phyloP scores from a whole-genome alignment of 2,329 filamentous ascomycete genomes.

The Cladophialophora immunda region DNA sequence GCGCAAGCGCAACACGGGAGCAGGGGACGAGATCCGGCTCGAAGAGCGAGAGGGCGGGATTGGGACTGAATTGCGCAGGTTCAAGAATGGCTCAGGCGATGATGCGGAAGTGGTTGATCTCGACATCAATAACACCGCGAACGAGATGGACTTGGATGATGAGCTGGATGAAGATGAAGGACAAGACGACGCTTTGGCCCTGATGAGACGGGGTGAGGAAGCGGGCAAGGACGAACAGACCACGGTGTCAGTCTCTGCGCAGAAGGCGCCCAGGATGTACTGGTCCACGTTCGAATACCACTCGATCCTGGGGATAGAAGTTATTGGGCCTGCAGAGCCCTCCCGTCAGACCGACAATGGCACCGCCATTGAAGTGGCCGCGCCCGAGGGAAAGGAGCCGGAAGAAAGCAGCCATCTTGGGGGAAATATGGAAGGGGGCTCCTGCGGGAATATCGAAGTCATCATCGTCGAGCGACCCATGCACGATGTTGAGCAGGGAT shows the following conservation, averaged over 20 bases:
- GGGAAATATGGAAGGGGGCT: background rate
- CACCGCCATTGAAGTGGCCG: background rate
- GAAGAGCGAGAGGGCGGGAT: constrained; percentile 24
- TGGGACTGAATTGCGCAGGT: constrained; percentile 19
- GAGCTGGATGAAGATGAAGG: constrained; percentile 41
- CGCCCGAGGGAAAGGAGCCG: background rate
- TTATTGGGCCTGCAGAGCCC: constrained; percentile 51
- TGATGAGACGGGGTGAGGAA: constrained; percentile 31
- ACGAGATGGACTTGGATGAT: constrained; percentile 38
- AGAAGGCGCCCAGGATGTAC: constrained; percentile 42
- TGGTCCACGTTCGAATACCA: constrained; percentile 95
- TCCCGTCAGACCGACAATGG: constrained; percentile 52
- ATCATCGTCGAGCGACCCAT: constrained; percentile 86
- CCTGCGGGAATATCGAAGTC: constrained; percentile 67
- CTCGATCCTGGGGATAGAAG: constrained; percentile 81
- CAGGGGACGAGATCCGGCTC: constrained; percentile 43
- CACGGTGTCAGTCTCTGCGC: constrained; percentile 43
- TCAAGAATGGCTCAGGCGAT: constrained; percentile 35
- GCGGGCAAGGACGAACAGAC: background rate
- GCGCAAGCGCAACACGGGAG: constrained; percentile 52
- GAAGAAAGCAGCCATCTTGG: background rate
- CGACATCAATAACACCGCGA: constrained; percentile 48
- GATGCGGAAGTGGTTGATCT: constrained; percentile 48
- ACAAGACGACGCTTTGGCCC: constrained; percentile 49
- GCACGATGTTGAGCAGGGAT: constrained; percentile 81